Evolutionary conservation across 208 protist species (phyloP).

Genomic region (Wallacemonas collosoma): DNA sequence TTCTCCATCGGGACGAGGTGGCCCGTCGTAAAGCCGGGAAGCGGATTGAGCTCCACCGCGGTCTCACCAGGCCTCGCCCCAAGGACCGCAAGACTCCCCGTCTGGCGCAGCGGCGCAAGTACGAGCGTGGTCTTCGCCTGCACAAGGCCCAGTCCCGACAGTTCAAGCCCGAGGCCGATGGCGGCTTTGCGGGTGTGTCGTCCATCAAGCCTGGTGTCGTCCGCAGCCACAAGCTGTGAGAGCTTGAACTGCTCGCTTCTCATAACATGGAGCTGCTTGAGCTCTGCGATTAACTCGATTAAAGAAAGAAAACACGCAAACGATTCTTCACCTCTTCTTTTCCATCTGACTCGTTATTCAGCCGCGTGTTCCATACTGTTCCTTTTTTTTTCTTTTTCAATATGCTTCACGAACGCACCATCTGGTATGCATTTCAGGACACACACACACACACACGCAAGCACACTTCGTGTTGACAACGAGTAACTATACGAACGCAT

Average conservation of each 20-base stretch:
- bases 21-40: slow-evolving; percentile 82
- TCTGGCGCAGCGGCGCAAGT: slow-evolving; percentile 87
- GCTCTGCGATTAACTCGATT: slow-evolving; percentile 5
- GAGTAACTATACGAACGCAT: not conserved
- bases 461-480: not conserved
- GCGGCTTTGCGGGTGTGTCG: slow-evolving; percentile 78
- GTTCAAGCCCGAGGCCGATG: slow-evolving; percentile 80
- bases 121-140: slow-evolving; percentile 81
- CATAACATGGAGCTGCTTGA: not conserved
- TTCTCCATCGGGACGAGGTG: slow-evolving; percentile 57
- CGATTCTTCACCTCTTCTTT: not conserved
- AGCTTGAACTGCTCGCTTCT: not conserved
- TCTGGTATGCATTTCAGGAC: not conserved
- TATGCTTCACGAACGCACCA: slow-evolving; percentile 1
- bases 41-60: slow-evolving; percentile 88
- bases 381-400: slow-evolving; percentile 12
- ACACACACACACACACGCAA: not conserved
- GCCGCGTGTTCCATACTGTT: not conserved
- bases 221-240: slow-evolving; percentile 35
- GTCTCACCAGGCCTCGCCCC: slow-evolving; percentile 85
- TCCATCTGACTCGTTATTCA: not conserved
- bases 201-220: slow-evolving; percentile 77
- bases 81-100: slow-evolving; percentile 91
- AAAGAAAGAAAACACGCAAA: not conserved
- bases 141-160: slow-evolving; percentile 83